Base-by-base conservation (phyloP, 805 yeast species). In the Blastobotrys terrestris region DNA sequence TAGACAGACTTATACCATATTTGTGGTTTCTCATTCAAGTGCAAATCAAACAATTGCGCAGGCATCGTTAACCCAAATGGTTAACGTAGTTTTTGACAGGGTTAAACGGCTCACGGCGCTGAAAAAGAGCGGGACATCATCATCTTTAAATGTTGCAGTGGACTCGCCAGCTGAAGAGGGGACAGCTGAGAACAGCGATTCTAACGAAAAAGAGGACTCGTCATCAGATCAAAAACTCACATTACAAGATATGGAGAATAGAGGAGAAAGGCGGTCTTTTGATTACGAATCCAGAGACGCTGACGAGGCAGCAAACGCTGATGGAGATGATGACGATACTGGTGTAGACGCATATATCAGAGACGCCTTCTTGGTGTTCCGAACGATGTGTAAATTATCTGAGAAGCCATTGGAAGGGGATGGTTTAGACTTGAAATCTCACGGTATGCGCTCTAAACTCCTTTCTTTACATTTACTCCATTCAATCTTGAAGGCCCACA, bases 331-430 rank as follows among this genome's bases (percentile, higher is more conserved):
- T 46, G 78, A 76, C 49, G 88, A 82, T 54, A 81, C 80, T 57
- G 95, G 87, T 54, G 14, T 15, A 3, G 52, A 49, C 14, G 67
- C 84, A 35, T 80, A 77, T 1, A 83, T 88, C 16, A 91, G 89
- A 62, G 99, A 94, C 67, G 97, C 98, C 0, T 92, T 91, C 63
- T 74, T 94, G 54, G 79, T 94, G 2, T 90, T 94, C 69, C 80
- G 99, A 65, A 92, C 97, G 1, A 86, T 94, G 94, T 87, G 97
- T 67, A 90, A 89, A 64, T 77, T 94, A 15, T 87, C 97, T 2
- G 86, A 87, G 47, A 94, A 94, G 68, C 77, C 84, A 22, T 72
- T 92, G 54, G 97, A 91, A 55, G 57, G 63, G 11, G 66, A 63
- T 18, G 77, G 82, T 42, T 86, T 84, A 39, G 79, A 82, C 35